Conservation (phyloP, 257 asterid genomes). For the Plectranthus barbatus region DNA sequence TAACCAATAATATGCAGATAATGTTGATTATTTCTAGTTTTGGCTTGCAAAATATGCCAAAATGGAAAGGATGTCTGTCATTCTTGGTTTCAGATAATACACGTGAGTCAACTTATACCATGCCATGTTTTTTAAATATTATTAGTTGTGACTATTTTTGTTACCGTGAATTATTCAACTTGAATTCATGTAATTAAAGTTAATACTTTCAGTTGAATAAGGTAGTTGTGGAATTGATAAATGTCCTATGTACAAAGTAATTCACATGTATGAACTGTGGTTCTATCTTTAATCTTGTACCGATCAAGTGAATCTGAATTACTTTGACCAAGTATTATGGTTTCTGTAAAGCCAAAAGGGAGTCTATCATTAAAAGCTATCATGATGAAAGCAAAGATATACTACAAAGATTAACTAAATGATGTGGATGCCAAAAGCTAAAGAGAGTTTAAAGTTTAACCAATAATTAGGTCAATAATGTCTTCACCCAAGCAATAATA, state of each 20-base stretch:
- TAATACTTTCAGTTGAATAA: not conserved
- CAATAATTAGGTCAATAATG: slow-evolving; percentile 30
- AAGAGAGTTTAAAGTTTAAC: slow-evolving; percentile 23
- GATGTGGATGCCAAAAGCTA: slow-evolving; percentile 28
- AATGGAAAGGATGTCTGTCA: slow-evolving; percentile 9
- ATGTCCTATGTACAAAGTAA: not conserved
- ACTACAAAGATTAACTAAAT: slow-evolving; percentile 11
- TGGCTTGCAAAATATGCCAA: slow-evolving; percentile 16
- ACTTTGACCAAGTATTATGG: slow-evolving; percentile 4
- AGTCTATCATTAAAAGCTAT: slow-evolving; percentile 16
- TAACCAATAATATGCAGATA: slow-evolving; percentile 10
- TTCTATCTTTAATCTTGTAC: slow-evolving; percentile 10
- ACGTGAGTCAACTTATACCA: slow-evolving; percentile 19
- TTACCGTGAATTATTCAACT: not conserved
- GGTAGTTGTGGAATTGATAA: not conserved
- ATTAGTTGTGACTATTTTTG: not conserved
- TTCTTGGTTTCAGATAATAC: slow-evolving; percentile 23
- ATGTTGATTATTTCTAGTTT: slow-evolving; percentile 8
- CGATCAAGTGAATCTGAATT: slow-evolving; percentile 14
- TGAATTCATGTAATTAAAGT: not conserved
- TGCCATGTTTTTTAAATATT: slow-evolving; percentile 8
- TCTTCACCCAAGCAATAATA: slow-evolving; percentile 17
- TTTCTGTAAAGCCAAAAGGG: slow-evolving; percentile 7
- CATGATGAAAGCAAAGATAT: slow-evolving; percentile 18
- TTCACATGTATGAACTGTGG: slow-evolving; percentile 6